Percentiles rank a stretch among this genome's conserved stretches.
Conservation (phyloP, 306 rosid species). For the Prunus padus region DNA sequence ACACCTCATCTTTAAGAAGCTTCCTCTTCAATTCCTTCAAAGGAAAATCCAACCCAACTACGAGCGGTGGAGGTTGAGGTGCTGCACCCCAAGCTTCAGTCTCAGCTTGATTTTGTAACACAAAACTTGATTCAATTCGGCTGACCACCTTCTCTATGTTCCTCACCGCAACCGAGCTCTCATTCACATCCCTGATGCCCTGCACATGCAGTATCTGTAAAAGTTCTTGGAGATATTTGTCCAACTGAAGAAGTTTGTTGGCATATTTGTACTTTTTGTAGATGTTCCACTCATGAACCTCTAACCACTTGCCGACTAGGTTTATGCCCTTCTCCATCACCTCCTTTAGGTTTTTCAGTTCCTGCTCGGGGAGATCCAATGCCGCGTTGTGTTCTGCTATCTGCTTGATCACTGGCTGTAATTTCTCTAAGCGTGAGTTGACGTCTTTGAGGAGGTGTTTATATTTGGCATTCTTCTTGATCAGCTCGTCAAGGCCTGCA, state of each 20-base stretch:
- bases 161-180: not conserved
- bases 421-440: not conserved
- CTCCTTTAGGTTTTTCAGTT: not conserved
- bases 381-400: not conserved
- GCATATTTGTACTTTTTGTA: not conserved
- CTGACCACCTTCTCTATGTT: not conserved
- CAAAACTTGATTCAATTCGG: not conserved
- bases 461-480: not conserved
- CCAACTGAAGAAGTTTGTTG: conserved; percentile 33
- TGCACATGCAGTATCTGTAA: conserved; percentile 22
- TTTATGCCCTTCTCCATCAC: not conserved
- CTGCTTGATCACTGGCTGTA: not conserved
- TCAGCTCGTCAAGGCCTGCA: not conserved
- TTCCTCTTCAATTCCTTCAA: conserved; percentile 44
- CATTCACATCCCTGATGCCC: conserved; percentile 22
- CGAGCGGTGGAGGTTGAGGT: conserved; percentile 33
- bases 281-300: not conserved
- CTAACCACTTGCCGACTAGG: not conserved
- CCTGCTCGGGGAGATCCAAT: not conserved
- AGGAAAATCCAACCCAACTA: conserved; percentile 49
- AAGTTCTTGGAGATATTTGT: conserved; percentile 11
- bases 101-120: not conserved
- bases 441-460: not conserved
- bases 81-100: conserved; percentile 20
- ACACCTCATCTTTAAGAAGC: conserved; percentile 27